Evolutionary conservation across 352 stramenopile species (phyloP).

Genomic region (Phytophthora cactorum): DNA sequence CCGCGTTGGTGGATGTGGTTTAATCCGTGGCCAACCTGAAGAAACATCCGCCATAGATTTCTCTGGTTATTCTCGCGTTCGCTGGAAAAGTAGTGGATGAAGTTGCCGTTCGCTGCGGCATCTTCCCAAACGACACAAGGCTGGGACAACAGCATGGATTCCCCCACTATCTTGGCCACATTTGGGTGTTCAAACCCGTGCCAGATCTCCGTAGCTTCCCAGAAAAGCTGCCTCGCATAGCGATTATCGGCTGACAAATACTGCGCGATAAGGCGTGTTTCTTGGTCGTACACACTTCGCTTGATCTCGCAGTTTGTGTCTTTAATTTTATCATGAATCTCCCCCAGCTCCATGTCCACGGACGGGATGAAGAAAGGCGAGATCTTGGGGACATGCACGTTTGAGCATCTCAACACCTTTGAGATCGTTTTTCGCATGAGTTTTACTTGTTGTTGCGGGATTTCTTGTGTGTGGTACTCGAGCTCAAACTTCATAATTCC

Average conservation of each 20-base stretch:
- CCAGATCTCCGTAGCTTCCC: slow-evolving; percentile 26
- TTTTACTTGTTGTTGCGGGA: slow-evolving; percentile 10
- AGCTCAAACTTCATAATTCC: slow-evolving; percentile 36
- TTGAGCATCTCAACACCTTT: slow-evolving; percentile 20
- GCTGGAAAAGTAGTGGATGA: slow-evolving; percentile 25
- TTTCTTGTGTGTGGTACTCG: slow-evolving; percentile 19
- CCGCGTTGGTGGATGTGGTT: slow-evolving; percentile 28
- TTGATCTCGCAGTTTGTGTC: slow-evolving; percentile 17
- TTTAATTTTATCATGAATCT: neutral
- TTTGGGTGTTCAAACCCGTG: slow-evolving; percentile 30
- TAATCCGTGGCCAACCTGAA: slow-evolving; percentile 25
- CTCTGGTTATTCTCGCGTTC: slow-evolving; percentile 11
- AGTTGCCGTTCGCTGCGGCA: slow-evolving; percentile 16
- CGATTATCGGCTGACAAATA: slow-evolving; percentile 18
- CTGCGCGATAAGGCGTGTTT: slow-evolving; percentile 22
- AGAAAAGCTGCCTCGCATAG: slow-evolving; percentile 23
- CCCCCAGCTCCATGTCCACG: slow-evolving; percentile 24
- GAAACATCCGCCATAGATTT: slow-evolving; percentile 30
- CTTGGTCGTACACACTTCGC: slow-evolving; percentile 24
- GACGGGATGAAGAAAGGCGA: slow-evolving; percentile 35
- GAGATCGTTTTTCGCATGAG: slow-evolving; percentile 15
- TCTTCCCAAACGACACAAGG: slow-evolving; percentile 32
- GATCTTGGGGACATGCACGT: slow-evolving; percentile 30
- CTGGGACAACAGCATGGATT: slow-evolving; percentile 11
- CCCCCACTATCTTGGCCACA: slow-evolving; percentile 27